These are phyloP conservation scores for Aureobasidium subglaciale DNA, from an alignment of 2,329 filamentous ascomycete species.

Conservation along the genomic window DNA sequence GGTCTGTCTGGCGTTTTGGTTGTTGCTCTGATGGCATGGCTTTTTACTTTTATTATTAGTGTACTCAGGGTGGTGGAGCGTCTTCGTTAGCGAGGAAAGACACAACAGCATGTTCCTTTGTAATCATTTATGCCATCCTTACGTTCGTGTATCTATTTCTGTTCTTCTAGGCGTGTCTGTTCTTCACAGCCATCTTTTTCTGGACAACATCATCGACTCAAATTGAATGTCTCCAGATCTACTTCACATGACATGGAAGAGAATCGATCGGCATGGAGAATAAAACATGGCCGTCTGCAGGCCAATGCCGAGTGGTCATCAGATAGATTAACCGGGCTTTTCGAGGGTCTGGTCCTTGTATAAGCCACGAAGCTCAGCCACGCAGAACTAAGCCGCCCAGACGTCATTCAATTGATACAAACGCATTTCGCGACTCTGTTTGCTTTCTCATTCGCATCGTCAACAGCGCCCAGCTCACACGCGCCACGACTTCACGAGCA, in stretches of 20 bases:
- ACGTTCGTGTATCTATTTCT: constrained; percentile 7
- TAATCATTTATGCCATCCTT: neutral
- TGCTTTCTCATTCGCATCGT: neutral
- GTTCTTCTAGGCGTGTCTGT: neutral
- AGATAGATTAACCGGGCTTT: no score
- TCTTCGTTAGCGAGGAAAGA: constrained; percentile 18
- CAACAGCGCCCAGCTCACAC: neutral
- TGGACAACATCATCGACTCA: neutral
- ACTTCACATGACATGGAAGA: neutral
- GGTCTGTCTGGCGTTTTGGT: constrained; percentile 72
- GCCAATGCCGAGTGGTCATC: no score
- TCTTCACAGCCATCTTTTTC: neutral
- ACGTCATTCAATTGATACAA: neutral
- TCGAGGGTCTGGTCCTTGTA: no score
- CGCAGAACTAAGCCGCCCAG: neutral
- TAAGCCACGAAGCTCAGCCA: neutral
- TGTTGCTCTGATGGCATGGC: constrained; percentile 80
- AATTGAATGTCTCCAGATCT: neutral
- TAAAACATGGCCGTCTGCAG: no score
- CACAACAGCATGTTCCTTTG: constrained; percentile 3
- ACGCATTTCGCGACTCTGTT: neutral
- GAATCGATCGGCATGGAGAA: neutral
- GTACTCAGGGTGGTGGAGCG: constrained; percentile 33
- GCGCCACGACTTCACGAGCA: no score
- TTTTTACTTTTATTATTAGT: constrained; percentile 81